Percentiles rank a stretch among this genome's conserved stretches.
phyloP scores from a whole-genome alignment of 2,329 filamentous ascomycete genomes.

The Colletotrichum truncatum region DNA sequence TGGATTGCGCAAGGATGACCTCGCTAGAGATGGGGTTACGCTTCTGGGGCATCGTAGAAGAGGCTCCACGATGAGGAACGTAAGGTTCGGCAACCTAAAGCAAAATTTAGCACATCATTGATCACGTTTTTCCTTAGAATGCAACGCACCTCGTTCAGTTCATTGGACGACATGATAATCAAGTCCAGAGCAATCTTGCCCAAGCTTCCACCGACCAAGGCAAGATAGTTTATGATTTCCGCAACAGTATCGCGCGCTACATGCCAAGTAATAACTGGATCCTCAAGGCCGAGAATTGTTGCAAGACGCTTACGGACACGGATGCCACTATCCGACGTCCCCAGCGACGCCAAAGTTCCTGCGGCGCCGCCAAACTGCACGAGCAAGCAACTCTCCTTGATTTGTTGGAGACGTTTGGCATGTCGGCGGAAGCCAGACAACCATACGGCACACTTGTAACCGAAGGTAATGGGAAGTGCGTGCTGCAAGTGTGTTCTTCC shows the following conservation, averaged over 20 bases:
- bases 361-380: slow-evolving; percentile 67
- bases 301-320: slow-evolving; percentile 59
- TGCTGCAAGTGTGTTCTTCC: slow-evolving; percentile 67
- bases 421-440: slow-evolving; percentile 59
- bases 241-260: slow-evolving; percentile 63
- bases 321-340: slow-evolving; percentile 55
- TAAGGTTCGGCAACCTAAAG: slow-evolving; percentile 62
- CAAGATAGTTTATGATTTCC: slow-evolving; percentile 62
- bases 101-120: neutral
- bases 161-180: slow-evolving; percentile 67
- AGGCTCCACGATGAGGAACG: slow-evolving; percentile 62
- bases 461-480: slow-evolving; percentile 64
- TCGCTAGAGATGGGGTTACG: slow-evolving; percentile 67
- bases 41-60: slow-evolving; percentile 67
- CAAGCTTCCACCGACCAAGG: slow-evolving; percentile 60
- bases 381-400: slow-evolving; percentile 55
- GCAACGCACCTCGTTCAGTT: slow-evolving; percentile 45
- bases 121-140: neutral
- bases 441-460: slow-evolving; percentile 66
- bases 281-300: slow-evolving; percentile 52
- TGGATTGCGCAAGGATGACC: slow-evolving; percentile 63
- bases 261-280: slow-evolving; percentile 66
- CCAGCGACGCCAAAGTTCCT: slow-evolving; percentile 62
- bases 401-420: slow-evolving; percentile 53
- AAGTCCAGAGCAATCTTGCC: slow-evolving; percentile 66